Evolutionary conservation across 495 filamentous ascomycete species (phyloP).

Genomic region (Aspergillus saccharolyticus): DNA sequence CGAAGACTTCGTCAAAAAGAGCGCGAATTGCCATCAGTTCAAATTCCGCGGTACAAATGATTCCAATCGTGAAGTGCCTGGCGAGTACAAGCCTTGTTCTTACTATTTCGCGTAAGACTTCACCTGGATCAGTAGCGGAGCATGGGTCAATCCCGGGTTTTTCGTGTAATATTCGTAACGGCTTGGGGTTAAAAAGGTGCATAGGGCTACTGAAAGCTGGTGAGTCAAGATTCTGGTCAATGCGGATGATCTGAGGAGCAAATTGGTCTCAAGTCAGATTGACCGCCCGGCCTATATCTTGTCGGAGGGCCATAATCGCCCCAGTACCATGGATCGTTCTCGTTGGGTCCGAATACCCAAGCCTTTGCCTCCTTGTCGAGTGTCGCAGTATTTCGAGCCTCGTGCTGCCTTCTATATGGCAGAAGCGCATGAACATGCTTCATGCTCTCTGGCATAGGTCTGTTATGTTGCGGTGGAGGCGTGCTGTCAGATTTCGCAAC

Average conservation of each 20-base stretch:
- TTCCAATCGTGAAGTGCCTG: background rate
- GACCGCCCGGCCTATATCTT: no score
- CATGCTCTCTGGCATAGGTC: background rate
- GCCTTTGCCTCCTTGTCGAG: background rate
- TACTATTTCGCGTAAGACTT: no score
- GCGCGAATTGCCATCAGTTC: background rate
- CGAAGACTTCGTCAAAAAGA: background rate
- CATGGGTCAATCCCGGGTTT: no score
- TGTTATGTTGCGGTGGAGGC: constrained; percentile 8
- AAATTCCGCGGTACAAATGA: background rate
- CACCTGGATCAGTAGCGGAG: no score
- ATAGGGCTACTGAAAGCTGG: no score
- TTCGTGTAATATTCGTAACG: no score
- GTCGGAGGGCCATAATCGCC: constrained; percentile 3
- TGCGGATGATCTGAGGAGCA: no score
- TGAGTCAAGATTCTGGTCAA: no score
- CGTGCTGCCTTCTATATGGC: background rate
- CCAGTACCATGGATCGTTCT: constrained; percentile 7
- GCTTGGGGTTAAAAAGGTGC: no score
- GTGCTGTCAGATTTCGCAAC: constrained; percentile 1
- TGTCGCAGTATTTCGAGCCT: background rate
- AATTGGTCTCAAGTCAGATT: no score
- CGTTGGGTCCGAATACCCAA: constrained; percentile 6
- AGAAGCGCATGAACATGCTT: constrained; percentile 18
- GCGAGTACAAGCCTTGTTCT: no score